Evolutionary conservation across 2,329 filamentous ascomycete species (phyloP).

Genomic region (Fusarium keratoplasticum): DNA sequence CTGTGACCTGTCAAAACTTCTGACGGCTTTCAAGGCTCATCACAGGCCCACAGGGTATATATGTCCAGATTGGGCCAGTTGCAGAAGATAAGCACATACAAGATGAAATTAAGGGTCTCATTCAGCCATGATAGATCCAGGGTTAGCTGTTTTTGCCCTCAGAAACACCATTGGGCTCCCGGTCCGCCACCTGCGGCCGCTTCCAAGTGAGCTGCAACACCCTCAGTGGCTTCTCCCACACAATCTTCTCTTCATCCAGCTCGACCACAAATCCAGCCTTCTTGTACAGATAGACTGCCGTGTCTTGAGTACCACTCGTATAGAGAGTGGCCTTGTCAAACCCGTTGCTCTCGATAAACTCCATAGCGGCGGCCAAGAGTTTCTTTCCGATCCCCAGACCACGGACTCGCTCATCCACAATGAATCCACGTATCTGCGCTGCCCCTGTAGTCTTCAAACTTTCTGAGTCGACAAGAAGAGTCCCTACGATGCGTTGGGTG

Average conservation of each 20-base stretch:
- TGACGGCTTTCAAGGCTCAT: background rate
- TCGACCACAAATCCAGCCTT: slow-evolving; percentile 16
- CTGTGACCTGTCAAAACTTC: background rate
- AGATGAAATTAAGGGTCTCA: background rate
- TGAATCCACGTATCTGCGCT: slow-evolving; percentile 30
- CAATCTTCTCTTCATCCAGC: slow-evolving; percentile 9
- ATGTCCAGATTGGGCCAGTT: background rate
- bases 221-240: slow-evolving; percentile 24
- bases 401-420: slow-evolving; percentile 26
- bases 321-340: slow-evolving; percentile 24
- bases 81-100: background rate
- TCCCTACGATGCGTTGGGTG: slow-evolving; percentile 25
- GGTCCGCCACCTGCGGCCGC: background rate
- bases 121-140: background rate
- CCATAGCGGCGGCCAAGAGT: slow-evolving; percentile 16
- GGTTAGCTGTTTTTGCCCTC: background rate
- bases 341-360: slow-evolving; percentile 6
- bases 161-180: background rate
- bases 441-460: background rate
- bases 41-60: background rate
- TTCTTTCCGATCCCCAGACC: slow-evolving; percentile 20
- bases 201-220: slow-evolving; percentile 30
- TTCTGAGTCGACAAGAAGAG: slow-evolving; percentile 16
- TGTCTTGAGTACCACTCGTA: slow-evolving; percentile 1
- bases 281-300: slow-evolving; percentile 11